Evolutionary conservation across 352 stramenopile species (phyloP).

Genomic region (Globisporangium echinulatum): DNA sequence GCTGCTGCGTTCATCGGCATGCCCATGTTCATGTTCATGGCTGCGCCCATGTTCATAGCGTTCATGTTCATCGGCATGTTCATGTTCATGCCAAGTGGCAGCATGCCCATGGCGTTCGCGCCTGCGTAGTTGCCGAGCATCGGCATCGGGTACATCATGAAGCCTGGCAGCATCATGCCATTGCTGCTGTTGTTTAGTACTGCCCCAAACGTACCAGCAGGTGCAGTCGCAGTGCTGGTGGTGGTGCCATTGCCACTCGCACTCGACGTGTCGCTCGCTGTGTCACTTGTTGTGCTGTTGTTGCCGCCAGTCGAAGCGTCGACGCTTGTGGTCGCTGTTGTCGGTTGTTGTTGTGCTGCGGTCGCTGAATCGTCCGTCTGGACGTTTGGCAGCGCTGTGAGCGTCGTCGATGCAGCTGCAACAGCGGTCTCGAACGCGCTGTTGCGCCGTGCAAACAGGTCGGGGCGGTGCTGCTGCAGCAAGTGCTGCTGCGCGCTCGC

Average conservation of each 20-base stretch:
- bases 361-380: not conserved
- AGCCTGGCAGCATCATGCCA: constrained; percentile 76
- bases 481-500: constrained; percentile 4
- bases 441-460: constrained; percentile 15
- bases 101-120: constrained; percentile 23
- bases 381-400: constrained; percentile 27
- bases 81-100: constrained; percentile 31
- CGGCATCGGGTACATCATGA: constrained; percentile 78
- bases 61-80: constrained; percentile 28
- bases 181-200: constrained; percentile 2
- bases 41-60: constrained; percentile 20
- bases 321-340: not conserved
- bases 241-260: not conserved
- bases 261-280: not conserved
- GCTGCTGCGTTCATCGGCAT: constrained; percentile 9
- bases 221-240: not conserved
- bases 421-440: constrained; percentile 23
- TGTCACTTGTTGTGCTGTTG: not conserved
- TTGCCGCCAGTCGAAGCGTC: not conserved
- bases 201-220: not conserved
- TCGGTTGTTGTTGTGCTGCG: constrained; percentile 3
- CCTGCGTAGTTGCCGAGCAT: constrained; percentile 64
- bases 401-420: constrained; percentile 26
- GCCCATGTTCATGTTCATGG: constrained; percentile 24
- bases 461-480: constrained; percentile 13